Evolutionary conservation across 306 rosid species (phyloP).

Genomic region (Sicyos edulis): DNA sequence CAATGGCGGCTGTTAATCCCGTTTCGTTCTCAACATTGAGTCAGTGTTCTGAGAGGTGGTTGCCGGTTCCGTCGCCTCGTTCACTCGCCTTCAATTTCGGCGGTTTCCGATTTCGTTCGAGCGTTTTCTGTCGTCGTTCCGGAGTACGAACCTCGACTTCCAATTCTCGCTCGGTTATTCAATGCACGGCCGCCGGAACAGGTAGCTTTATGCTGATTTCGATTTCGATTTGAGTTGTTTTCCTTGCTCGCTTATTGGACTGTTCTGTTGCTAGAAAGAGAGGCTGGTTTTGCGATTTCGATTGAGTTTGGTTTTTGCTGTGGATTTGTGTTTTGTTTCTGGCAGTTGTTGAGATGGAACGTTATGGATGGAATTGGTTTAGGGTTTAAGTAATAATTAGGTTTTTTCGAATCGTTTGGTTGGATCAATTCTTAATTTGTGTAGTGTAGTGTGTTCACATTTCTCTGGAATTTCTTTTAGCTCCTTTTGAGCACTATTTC

Average conservation of each 20-base stretch:
- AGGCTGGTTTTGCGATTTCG: too few relatives aligned
- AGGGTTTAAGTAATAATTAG: background rate
- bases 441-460: background rate
- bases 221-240: background rate
- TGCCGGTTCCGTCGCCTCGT: slow-evolving; percentile 32
- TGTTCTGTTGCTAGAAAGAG: background rate
- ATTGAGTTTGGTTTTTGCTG: too few relatives aligned
- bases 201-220: slow-evolving; percentile 34
- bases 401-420: background rate
- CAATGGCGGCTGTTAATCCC: slow-evolving; percentile 72
- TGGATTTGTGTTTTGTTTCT: too few relatives aligned
- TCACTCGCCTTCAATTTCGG: slow-evolving; percentile 40
- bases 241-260: too few relatives aligned
- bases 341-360: background rate
- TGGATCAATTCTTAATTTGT: background rate
- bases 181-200: slow-evolving; percentile 53
- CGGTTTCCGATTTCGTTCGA: slow-evolving; percentile 31
- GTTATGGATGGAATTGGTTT: background rate
- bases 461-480: background rate
- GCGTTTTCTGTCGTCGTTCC: slow-evolving; percentile 30
- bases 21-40: slow-evolving; percentile 50
- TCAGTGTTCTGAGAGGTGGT: slow-evolving; percentile 48
- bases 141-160: slow-evolving; percentile 34
- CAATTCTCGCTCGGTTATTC: slow-evolving; percentile 46
- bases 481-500: too few relatives aligned